phyloP scores from a whole-genome alignment of 306 rosid genomes.

The Pyrus betulifolia region DNA sequence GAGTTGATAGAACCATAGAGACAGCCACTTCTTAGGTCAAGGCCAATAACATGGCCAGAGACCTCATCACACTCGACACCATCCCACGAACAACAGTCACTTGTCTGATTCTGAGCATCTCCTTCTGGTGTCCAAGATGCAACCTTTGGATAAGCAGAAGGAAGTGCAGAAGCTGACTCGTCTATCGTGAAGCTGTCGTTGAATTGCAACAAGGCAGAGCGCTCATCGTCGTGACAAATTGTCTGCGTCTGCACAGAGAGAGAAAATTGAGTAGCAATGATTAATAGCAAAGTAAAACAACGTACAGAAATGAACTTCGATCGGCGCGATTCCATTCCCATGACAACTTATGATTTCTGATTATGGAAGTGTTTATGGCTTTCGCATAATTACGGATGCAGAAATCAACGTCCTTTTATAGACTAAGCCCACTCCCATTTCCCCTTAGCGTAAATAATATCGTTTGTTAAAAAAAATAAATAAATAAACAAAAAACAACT shows the following conservation, averaged over 20 bases:
- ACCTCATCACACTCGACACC: slow-evolving; percentile 4
- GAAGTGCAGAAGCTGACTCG: too few relatives aligned
- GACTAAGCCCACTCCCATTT: too few relatives aligned
- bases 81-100: background rate
- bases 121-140: too few relatives aligned
- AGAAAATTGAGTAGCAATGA: background rate
- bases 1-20: slow-evolving; percentile 10
- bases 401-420: too few relatives aligned
- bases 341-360: too few relatives aligned
- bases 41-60: slow-evolving; percentile 7
- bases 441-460: too few relatives aligned
- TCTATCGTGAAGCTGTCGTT: background rate
- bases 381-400: too few relatives aligned
- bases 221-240: background rate
- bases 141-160: too few relatives aligned
- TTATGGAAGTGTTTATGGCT: too few relatives aligned
- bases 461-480: too few relatives aligned
- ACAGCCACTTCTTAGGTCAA: slow-evolving; percentile 11
- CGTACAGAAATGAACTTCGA: background rate
- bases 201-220: slow-evolving; percentile 1
- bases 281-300: background rate
- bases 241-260: background rate
- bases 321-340: background rate
- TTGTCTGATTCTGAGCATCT: background rate
- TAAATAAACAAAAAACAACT: too few relatives aligned